Base-by-base conservation (phyloP, 2,329 filamentous ascomycete genomes). In the Aspergillus arachidicola region DNA sequence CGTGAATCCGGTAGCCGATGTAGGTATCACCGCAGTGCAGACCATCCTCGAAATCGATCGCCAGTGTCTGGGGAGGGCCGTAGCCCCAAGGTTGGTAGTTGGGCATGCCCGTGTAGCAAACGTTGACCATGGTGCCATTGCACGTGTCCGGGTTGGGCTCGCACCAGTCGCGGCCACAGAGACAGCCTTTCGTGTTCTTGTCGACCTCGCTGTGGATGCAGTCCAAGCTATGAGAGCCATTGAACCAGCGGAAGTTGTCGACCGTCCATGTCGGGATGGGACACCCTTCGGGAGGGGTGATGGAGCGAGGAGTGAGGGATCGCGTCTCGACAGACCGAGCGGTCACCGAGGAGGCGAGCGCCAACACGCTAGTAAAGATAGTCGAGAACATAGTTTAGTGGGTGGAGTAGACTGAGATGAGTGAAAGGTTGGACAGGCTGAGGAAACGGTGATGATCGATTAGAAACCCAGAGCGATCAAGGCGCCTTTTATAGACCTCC, bases 71-170 rank as follows among this genome's bases (percentile, higher is more conserved):
- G 0, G 65, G 61, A 0, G 71, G 71, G 0, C 72, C 71, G 50
- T 73, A 74, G 0, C 72, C 72, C 72, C 71, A 73, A 1, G 71
- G 72, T n/a, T 72, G 55, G 59, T 74, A 74, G 59, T 69, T 73
- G 2, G 72, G 72, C 72, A 73, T 71, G 10, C 72, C 72, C 2
- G 71, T 74, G 14, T 57, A 73, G 67, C 72, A 74, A 28, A 72
- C 64, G 30, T 61, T 61, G 10, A 73, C 71, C 67, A 70, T 67
- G 34, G 61, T 65, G 4, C 69, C 66, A 41, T 68, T 68, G 65
- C 72, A 74, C 28, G 69, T 73, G 19, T 65, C 60, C 1, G 67
- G 67, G 57, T 71, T 53, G 0, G 71, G 72, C 3, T 66, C 57
- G 36, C 71, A 72, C 72, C 71, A 74, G 21, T 26, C 54, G 16